Evolutionary conservation across 2,329 filamentous ascomycete genomes (phyloP), one percentile per base, ranked within the genome.

Genomic region (Akanthomyces muscarius): DNA sequence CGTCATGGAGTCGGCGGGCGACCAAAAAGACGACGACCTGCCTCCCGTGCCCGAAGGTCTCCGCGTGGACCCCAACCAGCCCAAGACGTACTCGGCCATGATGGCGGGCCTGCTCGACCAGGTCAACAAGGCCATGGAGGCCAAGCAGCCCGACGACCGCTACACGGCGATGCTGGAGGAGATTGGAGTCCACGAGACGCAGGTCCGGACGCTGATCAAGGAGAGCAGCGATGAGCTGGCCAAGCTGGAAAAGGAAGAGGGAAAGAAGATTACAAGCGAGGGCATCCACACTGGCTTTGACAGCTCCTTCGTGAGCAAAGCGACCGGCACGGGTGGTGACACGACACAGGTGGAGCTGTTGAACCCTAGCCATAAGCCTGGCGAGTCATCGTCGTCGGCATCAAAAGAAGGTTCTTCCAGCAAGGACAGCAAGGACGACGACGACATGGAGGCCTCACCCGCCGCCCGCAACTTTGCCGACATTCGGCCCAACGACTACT

Each of bases 81-180:
- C 91, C 69, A 91, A 91, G 0, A 89, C 88, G 16, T 99, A 97
- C 73, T 95, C 92, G 45, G 92, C 96, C 80, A 99, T 99, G 95
- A 93, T 99, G 89, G 91, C 91, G n/a, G 87, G 89, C n/a, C 77
- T 99, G 70, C 84, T 98, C 23, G 95, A 99, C 71, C 90, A 96
- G 76, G 92, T 98, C 48, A 97, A 97, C 71, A 83, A 86, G 76
- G 87, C 91, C 57, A 81, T 97, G 42, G 90, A 93, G 62, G 90
- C 92, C 72, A 89, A 89, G 75, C 86, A 89, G 65, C 82, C 84
- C 0, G 81, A 84, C 23, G 85, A 88, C 68, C 80, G 90, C 57
- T 92, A 90, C 72, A 81, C 84, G 54, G 88, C 84, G 59, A 97
- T 96, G 80, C 81, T 96, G 33, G 83, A 84, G 54, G 94, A 95